Evolutionary conservation across 2,329 filamentous ascomycete genomes (phyloP).

Genomic region (Graphilbum ipis-grandicollis): DNA sequence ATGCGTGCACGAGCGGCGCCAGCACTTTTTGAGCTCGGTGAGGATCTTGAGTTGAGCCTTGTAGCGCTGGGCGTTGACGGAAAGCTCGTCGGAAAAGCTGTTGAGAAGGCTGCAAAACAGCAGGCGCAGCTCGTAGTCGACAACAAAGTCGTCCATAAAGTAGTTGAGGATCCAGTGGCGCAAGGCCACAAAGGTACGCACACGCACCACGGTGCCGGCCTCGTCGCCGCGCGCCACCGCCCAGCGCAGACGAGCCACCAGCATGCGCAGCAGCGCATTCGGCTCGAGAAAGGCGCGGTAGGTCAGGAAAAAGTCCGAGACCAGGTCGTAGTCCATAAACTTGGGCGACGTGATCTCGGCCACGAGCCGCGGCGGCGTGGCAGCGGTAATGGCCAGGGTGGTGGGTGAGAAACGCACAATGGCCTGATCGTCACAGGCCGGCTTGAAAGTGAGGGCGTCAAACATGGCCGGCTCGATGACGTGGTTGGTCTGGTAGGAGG

Average conservation of each 20-base stretch:
- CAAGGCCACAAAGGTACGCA: constrained; percentile 85
- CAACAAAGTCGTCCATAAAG: constrained; percentile 83
- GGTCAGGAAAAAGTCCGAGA: constrained; percentile 96
- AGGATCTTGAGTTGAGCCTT: constrained; percentile 66
- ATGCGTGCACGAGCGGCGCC: constrained; percentile 74
- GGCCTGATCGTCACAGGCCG: constrained; percentile 57
- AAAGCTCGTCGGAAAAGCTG: constrained; percentile 38
- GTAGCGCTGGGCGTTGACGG: constrained; percentile 22
- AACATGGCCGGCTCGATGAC: constrained; percentile 61
- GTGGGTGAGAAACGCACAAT: constrained; percentile 67
- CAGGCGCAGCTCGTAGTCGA: constrained; percentile 54
- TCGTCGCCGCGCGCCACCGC: constrained; percentile 66
- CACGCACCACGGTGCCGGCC: constrained; percentile 80
- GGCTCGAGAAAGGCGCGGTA: constrained; percentile 75
- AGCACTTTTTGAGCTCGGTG: constrained; percentile 89
- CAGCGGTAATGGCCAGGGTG: constrained; percentile 64
- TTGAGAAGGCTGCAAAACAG: constrained; percentile 75
- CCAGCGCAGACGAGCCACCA: constrained; percentile 76
- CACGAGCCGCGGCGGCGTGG: constrained; percentile 77
- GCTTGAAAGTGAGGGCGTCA: constrained; percentile 62
- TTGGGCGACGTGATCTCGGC: constrained; percentile 92
- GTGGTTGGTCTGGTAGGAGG: constrained; percentile 29
- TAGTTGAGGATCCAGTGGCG: constrained; percentile 98
- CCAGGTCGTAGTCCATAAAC: constrained; percentile 89
- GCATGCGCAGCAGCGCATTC: constrained; percentile 60